These are phyloP conservation scores for Coccomyxa sp. DNA, from an alignment of 139 green algal species.

Conservation along the genomic window DNA sequence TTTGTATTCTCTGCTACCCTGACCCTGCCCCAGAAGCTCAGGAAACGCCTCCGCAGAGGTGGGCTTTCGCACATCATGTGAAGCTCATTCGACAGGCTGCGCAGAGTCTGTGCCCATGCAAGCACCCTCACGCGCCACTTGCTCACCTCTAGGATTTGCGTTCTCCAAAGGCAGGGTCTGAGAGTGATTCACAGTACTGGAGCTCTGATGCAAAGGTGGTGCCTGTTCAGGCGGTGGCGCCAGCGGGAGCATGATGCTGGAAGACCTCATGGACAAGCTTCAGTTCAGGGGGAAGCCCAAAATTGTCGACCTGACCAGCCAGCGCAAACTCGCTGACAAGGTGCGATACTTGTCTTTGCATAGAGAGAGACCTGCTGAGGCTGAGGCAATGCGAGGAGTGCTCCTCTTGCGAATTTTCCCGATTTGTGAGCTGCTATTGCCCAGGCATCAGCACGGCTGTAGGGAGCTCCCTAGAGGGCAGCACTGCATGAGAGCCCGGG, in stretches of 20 bases:
- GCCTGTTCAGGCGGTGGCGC: conserved; percentile 43
- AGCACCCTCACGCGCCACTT: not conserved
- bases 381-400: not conserved
- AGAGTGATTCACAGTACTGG: not conserved
- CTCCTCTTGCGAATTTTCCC: not conserved
- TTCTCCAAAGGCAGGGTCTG: not conserved
- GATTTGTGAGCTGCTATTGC: not conserved
- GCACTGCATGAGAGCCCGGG: too few relatives aligned
- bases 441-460: not conserved
- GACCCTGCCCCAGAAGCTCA: conserved; percentile 74
- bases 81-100: not conserved
- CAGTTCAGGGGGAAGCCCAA: conserved; percentile 53
- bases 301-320: conserved; percentile 78
- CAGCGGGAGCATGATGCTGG: conserved; percentile 57
- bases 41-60: conserved; percentile 59
- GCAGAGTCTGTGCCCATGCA: not conserved
- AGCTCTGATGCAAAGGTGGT: not conserved
- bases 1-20: conserved; percentile 97
- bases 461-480: too few relatives aligned
- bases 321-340: conserved; percentile 49
- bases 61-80: not conserved
- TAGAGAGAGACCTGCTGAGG: not conserved
- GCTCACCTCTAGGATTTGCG: not conserved
- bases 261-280: conserved; percentile 77
- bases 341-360: not conserved